phyloP scores from a whole-genome alignment of 768 basidiomycete genomes.

The Tricholoma flavovirens region DNA sequence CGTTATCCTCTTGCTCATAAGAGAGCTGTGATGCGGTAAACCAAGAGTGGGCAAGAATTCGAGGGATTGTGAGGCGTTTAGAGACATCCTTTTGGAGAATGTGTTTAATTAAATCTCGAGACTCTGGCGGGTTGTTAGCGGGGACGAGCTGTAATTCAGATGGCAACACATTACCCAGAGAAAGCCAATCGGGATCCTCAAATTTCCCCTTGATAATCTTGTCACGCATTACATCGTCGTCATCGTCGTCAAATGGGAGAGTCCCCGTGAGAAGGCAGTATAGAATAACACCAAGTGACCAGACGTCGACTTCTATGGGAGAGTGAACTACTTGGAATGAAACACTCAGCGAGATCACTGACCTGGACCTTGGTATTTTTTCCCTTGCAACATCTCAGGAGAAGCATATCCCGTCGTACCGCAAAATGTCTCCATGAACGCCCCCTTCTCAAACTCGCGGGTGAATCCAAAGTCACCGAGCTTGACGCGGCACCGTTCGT shows the following conservation, averaged over 20 bases:
- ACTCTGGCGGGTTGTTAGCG: constrained; percentile 43
- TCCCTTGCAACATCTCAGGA: constrained; percentile 86
- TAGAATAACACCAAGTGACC: constrained; percentile 91
- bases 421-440: constrained; percentile 87
- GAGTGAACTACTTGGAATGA: constrained; percentile 9
- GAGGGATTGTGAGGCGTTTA: constrained; percentile 73
- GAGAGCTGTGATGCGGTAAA: constrained; percentile 46
- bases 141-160: neutral
- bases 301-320: constrained; percentile 81
- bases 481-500: constrained; percentile 88
- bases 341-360: neutral
- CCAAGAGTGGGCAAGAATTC: constrained; percentile 85
- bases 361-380: constrained; percentile 90
- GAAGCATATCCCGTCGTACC: constrained; percentile 93
- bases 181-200: constrained; percentile 91
- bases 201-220: constrained; percentile 84
- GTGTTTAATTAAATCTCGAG: constrained; percentile 74
- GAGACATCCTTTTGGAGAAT: constrained; percentile 75
- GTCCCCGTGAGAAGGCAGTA: constrained; percentile 88
- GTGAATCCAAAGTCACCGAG: constrained; percentile 96
- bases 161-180: constrained; percentile 50
- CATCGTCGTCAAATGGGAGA: constrained; percentile 86
- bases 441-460: constrained; percentile 76
- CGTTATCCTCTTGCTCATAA: constrained; percentile 28
- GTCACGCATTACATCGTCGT: constrained; percentile 74